A percentile compares a stretch with the other conserved stretches of the same genome.
These are phyloP conservation scores for Marasmius fiardii DNA, from an alignment of 1,284 basidiomycete genomes.

Conservation along the genomic window DNA sequence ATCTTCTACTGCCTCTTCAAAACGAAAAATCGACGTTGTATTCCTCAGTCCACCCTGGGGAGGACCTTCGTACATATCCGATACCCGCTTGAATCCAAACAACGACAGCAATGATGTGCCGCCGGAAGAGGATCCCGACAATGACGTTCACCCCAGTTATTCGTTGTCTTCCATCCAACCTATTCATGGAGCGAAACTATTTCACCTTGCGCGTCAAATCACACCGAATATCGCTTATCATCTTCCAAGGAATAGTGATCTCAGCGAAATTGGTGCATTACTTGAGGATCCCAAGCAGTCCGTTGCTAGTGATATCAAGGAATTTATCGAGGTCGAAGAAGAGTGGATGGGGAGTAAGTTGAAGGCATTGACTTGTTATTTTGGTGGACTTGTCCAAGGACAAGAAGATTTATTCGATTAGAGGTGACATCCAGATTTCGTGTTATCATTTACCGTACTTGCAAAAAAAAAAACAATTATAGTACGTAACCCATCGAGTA, in stretches of 20 bases:
- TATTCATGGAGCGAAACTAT: slow-evolving; percentile 79
- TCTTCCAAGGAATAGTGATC: slow-evolving; percentile 79
- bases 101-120: slow-evolving; percentile 9
- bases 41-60: slow-evolving; percentile 96
- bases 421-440: not conserved
- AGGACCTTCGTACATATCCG: slow-evolving; percentile 68
- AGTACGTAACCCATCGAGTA: too few relatives aligned
- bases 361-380: slow-evolving; percentile 82
- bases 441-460: too few relatives aligned
- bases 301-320: slow-evolving; percentile 24
- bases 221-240: slow-evolving; percentile 87
- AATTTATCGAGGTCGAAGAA: slow-evolving; percentile 80
- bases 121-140: slow-evolving; percentile 11
- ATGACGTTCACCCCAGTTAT: slow-evolving; percentile 53
- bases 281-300: slow-evolving; percentile 20
- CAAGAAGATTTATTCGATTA: slow-evolving; percentile 56
- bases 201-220: slow-evolving; percentile 65
- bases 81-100: slow-evolving; percentile 21
- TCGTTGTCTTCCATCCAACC: slow-evolving; percentile 74
- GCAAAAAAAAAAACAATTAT: too few relatives aligned
- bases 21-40: slow-evolving; percentile 72
- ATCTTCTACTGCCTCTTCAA: not conserved
- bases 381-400: slow-evolving; percentile 67
- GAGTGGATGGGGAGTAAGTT: slow-evolving; percentile 86
- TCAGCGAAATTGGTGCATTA: slow-evolving; percentile 72